Conservation (phyloP, 2,329 filamentous ascomycete species). For the Arthrobotrys megalospora region DNA sequence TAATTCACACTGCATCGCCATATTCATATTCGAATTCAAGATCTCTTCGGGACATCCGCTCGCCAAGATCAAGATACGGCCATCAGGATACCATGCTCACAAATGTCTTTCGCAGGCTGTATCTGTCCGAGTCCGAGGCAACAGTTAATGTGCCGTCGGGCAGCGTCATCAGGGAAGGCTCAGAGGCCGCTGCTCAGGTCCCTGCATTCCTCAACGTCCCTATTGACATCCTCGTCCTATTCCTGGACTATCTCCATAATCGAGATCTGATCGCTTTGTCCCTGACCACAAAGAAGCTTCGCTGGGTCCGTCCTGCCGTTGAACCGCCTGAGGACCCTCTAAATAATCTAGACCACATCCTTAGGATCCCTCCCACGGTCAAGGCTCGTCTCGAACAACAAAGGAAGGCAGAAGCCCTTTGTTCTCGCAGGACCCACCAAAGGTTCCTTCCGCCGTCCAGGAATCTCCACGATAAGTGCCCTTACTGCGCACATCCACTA, state of each 20-base stretch:
- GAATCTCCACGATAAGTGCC: conserved; percentile 5
- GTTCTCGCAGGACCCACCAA: conserved; percentile 14
- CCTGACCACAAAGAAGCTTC: conserved; percentile 23
- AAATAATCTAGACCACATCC: neutral
- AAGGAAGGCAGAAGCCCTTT: conserved; percentile 8
- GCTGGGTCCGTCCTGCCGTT: conserved; percentile 16
- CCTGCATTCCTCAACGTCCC: conserved; percentile 17
- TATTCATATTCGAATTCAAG: neutral
- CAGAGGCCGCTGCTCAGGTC: neutral
- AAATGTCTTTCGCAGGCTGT: conserved; percentile 13
- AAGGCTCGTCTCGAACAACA: neutral
- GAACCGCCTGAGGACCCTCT: neutral
- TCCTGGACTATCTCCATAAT: conserved; percentile 28
- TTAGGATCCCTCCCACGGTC: neutral
- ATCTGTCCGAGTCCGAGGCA: conserved; percentile 11
- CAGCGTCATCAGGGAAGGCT: conserved; percentile 16
- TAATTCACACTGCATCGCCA: conserved; percentile 4
- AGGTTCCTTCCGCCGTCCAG: conserved; percentile 14
- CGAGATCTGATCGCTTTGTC: conserved; percentile 29
- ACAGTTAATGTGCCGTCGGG: neutral
- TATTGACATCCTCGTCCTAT: conserved; percentile 22
- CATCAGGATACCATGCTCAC: conserved; percentile 10
- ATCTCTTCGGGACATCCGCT: neutral
- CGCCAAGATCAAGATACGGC: neutral
- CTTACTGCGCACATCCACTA: conserved; percentile 36